These are phyloP conservation scores for Blepharisma stoltei DNA, from an alignment of 73 alveolate genomes.

Conservation along the genomic window DNA sequence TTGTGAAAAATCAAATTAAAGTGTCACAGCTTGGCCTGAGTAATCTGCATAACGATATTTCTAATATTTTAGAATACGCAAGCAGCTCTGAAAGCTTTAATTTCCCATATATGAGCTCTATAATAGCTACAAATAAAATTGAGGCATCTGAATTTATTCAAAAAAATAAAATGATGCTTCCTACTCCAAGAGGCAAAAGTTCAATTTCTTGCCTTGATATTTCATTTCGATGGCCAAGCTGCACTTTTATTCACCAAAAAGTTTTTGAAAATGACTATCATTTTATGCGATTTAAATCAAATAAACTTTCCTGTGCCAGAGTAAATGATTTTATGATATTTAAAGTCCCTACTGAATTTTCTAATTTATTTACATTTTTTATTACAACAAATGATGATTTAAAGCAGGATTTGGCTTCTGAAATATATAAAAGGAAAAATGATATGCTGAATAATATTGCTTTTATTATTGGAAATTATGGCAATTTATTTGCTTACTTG, in stretches of 20 bases:
- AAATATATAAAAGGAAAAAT: not conserved
- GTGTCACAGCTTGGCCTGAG: not conserved
- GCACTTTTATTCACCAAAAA: not conserved
- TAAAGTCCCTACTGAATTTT: conserved; percentile 9
- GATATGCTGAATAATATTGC: not conserved
- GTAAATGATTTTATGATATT: not conserved
- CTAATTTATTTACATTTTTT: conserved; percentile 4
- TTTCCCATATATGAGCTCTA: conserved; percentile 13
- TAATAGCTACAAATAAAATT: not conserved
- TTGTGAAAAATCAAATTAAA: not conserved
- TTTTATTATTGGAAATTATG: too few relatives aligned
- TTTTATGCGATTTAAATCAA: not conserved
- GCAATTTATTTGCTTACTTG: too few relatives aligned
- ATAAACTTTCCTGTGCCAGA: not conserved
- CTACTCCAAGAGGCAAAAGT: not conserved
- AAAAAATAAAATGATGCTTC: not conserved
- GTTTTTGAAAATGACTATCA: not conserved
- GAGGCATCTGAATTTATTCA: not conserved
- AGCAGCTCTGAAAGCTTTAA: not conserved
- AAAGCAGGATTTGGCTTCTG: not conserved
- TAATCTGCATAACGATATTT: not conserved
- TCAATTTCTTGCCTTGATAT: not conserved
- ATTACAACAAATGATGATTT: not conserved
- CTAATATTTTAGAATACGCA: not conserved
- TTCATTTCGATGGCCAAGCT: not conserved